phyloP scores from a whole-genome alignment of 495 filamentous ascomycete species.

The Lasiosphaeriaceae sp. region DNA sequence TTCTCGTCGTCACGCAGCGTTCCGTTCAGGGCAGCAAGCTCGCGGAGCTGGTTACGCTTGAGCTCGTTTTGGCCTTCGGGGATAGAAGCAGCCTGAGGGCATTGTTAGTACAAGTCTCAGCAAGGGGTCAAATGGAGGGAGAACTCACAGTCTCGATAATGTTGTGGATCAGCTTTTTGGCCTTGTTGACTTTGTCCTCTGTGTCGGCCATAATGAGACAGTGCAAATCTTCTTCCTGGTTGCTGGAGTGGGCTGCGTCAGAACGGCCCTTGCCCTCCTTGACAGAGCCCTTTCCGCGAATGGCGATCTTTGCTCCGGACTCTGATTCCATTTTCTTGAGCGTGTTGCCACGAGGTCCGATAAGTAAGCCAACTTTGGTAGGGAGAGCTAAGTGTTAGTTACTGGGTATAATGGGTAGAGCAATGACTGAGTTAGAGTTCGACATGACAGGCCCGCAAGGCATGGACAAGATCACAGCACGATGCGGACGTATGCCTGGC shows the following conservation, averaged over 20 bases:
- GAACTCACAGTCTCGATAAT: slow-evolving; percentile 90
- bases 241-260: slow-evolving; percentile 97
- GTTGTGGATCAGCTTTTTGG: slow-evolving; percentile 94
- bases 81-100: slow-evolving; percentile 85
- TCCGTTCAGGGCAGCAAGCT: slow-evolving; percentile 95
- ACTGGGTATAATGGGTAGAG: slow-evolving; percentile 40
- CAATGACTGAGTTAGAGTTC: slow-evolving; percentile 38
- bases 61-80: slow-evolving; percentile 97
- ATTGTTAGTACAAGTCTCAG: slow-evolving; percentile 21
- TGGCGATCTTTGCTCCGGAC: slow-evolving; percentile 96
- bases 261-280: slow-evolving; percentile 99
- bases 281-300: slow-evolving; percentile 97
- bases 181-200: slow-evolving; percentile 97
- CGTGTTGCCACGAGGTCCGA: slow-evolving; percentile 98
- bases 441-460: slow-evolving; percentile 25
- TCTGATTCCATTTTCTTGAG: slow-evolving; percentile 99
- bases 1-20: slow-evolving; percentile 98
- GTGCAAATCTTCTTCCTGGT: slow-evolving; percentile 98
- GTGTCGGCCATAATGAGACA: slow-evolving; percentile 99
- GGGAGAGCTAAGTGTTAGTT: slow-evolving; percentile 88
- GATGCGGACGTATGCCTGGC: slow-evolving; percentile 30
- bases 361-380: slow-evolving; percentile 99
- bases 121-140: not conserved
- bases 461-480: slow-evolving; percentile 21
- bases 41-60: slow-evolving; percentile 96